Base-by-base conservation (phyloP, 768 basidiomycete genomes). In the Kwoniella pini region DNA sequence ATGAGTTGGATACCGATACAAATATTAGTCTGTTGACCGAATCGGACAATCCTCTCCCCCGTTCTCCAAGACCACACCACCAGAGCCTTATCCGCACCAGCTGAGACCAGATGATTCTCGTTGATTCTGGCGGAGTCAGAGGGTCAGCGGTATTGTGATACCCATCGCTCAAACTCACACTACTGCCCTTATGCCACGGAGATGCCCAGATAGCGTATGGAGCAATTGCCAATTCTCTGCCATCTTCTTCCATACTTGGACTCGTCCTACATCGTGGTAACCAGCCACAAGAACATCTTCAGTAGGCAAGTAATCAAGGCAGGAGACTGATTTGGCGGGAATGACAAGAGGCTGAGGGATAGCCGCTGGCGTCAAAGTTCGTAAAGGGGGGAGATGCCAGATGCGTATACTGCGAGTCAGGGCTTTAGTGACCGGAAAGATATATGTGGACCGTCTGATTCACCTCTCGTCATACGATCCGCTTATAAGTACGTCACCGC, bases 231-330 rank as follows among this genome's bases (percentile, higher is more conserved):
- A 95, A 0, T 89, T 91, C 27, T 91, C 80, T 0, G 89, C 91
- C 22, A 90, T 80, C 0, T 89, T 89, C 9, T 89, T 90, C 81
- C 88, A 94, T 17, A 95, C 82, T 67, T 94, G 92, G 0, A 93
- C 90, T 9, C 91, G 89, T 22, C 91, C 91, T 57, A 93, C 88
- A 69, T 94, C 92, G 63, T 93, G 90, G 79, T 92, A 93, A 0
- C 91, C 92, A 31, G 91, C 90, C 13, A 91, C 91, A 58, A 94
- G 90, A 3, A 93, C 89, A 83, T 90, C 87, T 79, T 91, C 89
- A 54, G 90, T 88, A 0, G 85, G 84, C 64, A 90, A 79, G 76
- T 89, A 93, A 72, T 93, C 90, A 40, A 94, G 85, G 77, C 92
- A 91, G 62, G 90, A 90, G 31, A 94, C 90, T 1, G 91, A 88